Percentiles rank a stretch among this genome's conserved stretches.
These are phyloP conservation scores for Sicyos edulis DNA, from an alignment of 306 rosid species.

Conservation along the genomic window DNA sequence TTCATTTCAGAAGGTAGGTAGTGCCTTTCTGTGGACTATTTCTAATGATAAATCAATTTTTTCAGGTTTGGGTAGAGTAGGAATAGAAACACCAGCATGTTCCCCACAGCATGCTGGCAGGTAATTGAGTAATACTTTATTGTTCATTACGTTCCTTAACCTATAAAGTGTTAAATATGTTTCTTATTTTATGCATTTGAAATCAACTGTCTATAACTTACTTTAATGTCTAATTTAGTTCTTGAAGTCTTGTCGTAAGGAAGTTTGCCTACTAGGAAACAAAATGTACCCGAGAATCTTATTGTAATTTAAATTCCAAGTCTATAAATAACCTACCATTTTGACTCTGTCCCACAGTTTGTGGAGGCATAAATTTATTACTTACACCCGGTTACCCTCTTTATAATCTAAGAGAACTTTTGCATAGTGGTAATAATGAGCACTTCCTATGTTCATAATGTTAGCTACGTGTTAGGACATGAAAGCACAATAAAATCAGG, in stretches of 20 bases:
- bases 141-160: not conserved
- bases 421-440: not conserved
- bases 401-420: not conserved
- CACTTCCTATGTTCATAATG: not conserved
- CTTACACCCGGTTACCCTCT: not conserved
- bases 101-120: constrained; percentile 63
- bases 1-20: not conserved
- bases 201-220: not conserved
- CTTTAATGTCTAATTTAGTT: not conserved
- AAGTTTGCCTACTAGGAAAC: no score
- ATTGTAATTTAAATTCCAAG: not conserved
- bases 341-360: no score
- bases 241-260: no score
- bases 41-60: constrained; percentile 2
- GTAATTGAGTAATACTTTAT: constrained; percentile 26
- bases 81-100: constrained; percentile 66
- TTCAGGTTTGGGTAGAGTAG: constrained; percentile 82
- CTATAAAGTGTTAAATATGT: not conserved
- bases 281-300: not conserved
- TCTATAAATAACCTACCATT: not conserved
- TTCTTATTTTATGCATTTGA: not conserved
- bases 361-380: no score
- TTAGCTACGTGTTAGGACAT: not conserved
- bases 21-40: not conserved
- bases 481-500: not conserved